phyloP scores from a whole-genome alignment of 495 filamentous ascomycete species.

The Penicillium desertorum region DNA sequence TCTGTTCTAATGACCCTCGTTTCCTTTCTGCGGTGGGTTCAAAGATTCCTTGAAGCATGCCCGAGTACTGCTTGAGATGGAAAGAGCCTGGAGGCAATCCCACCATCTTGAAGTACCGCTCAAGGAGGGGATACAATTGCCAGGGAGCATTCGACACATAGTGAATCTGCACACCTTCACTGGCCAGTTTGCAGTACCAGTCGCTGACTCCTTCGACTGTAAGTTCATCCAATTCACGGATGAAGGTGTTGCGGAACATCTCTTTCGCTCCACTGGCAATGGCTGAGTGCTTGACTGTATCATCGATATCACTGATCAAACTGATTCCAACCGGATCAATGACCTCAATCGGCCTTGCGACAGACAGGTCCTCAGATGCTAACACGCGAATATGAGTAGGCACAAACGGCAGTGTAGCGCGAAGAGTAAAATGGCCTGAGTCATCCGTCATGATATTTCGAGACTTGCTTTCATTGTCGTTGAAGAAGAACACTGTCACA shows the following conservation, averaged over 20 bases:
- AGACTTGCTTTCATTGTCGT: slow-evolving; percentile 72
- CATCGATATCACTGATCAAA: slow-evolving; percentile 95
- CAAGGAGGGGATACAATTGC: slow-evolving; percentile 89
- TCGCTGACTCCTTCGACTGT: slow-evolving; percentile 81
- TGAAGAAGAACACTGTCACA: slow-evolving; percentile 92
- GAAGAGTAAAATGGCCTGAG: slow-evolving; percentile 77
- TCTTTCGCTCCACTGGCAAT: slow-evolving; percentile 83
- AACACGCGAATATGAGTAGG: slow-evolving; percentile 86
- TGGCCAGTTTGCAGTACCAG: slow-evolving; percentile 78
- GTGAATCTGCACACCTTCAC: slow-evolving; percentile 80
- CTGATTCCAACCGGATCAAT: slow-evolving; percentile 82
- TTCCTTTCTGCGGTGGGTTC: slow-evolving; percentile 96
- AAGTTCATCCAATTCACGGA: slow-evolving; percentile 77
- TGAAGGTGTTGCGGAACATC: slow-evolving; percentile 93
- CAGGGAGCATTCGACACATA: slow-evolving; percentile 95
- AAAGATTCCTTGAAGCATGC: slow-evolving; percentile 96
- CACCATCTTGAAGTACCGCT: slow-evolving; percentile 75
- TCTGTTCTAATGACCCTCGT: slow-evolving; percentile 77
- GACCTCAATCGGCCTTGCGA: slow-evolving; percentile 68
- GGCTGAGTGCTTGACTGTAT: slow-evolving; percentile 95
- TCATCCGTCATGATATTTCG: slow-evolving; percentile 78
- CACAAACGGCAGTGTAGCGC: slow-evolving; percentile 80
- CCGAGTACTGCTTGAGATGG: slow-evolving; percentile 91
- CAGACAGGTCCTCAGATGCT: slow-evolving; percentile 81
- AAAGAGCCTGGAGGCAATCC: slow-evolving; percentile 84